Percentiles rank a stretch among this genome's conserved stretches.
Evolutionary conservation across 1,139 yeast species (phyloP).

Genomic region (Suhomyces bribrorum): DNA sequence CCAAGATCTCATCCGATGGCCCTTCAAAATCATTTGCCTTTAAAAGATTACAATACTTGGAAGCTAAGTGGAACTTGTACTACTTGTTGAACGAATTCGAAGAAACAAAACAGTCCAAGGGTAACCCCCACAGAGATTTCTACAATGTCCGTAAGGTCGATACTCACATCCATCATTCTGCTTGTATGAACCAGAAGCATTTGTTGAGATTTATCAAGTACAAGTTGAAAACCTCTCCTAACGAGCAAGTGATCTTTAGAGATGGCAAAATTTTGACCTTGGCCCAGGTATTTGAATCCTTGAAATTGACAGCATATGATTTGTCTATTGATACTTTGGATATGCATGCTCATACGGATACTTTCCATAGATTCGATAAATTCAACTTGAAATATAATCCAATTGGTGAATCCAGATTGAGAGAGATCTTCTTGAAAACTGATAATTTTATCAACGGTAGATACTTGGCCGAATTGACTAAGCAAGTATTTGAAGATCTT

Average conservation of each 20-base stretch:
- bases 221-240: conserved; percentile 63
- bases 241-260: conserved; percentile 89
- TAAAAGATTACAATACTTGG: conserved; percentile 87
- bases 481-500: conserved; percentile 89
- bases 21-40: conserved; percentile 98
- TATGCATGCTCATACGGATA: conserved; percentile 98
- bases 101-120: conserved; percentile 78
- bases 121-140: conserved; percentile 88
- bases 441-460: conserved; percentile 89
- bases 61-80: conserved; percentile 95
- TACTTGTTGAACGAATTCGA: conserved; percentile 86
- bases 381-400: conserved; percentile 97
- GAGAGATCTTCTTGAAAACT: conserved; percentile 94
- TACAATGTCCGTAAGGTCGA: conserved; percentile 98
- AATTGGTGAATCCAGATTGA: conserved; percentile 92
- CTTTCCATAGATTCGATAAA: conserved; percentile 97
- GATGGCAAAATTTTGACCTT: conserved; percentile 90
- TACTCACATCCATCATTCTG: conserved; percentile 98
- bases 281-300: conserved; percentile 83
- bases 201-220: conserved; percentile 90
- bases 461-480: conserved; percentile 89
- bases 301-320: conserved; percentile 90
- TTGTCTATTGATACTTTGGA: conserved; percentile 94
- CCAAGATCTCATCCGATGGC: conserved; percentile 81
- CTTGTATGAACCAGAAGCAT: conserved; percentile 98